These are phyloP conservation scores for Fraxinus baroniana DNA, from an alignment of 305 asterid species.

Conservation along the genomic window DNA sequence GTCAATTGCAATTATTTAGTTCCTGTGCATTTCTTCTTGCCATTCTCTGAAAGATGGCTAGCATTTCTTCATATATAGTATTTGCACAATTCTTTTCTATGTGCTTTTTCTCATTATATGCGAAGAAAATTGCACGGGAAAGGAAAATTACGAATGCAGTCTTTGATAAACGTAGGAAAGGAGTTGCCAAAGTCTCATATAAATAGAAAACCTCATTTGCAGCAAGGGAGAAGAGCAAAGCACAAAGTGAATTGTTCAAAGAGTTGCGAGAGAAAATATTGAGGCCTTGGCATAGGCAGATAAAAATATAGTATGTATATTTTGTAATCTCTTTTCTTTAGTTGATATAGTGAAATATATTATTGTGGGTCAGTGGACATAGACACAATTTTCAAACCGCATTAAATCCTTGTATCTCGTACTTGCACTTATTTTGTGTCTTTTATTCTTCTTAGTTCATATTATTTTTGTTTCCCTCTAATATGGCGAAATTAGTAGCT, in stretches of 20 bases:
- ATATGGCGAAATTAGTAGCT: neutral
- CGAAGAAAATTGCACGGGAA: neutral
- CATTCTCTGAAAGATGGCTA: neutral
- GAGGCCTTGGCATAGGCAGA: neutral
- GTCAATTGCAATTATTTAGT: conserved; percentile 5
- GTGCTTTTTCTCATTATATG: neutral
- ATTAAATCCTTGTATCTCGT: neutral
- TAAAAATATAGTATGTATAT: neutral
- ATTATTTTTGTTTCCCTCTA: neutral
- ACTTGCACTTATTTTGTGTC: neutral
- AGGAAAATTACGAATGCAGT: neutral
- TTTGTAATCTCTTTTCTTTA: neutral
- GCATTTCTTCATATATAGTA: neutral
- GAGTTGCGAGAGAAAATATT: neutral
- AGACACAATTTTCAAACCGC: neutral
- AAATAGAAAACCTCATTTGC: neutral
- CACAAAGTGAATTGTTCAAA: neutral
- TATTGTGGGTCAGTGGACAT: neutral
- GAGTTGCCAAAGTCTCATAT: neutral
- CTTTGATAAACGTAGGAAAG: neutral
- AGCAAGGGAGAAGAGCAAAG: neutral
- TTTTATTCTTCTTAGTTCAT: neutral
- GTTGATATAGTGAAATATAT: neutral
- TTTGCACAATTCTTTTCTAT: neutral
- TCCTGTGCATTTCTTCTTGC: neutral